These are phyloP conservation scores for Westerdykella aurantiaca DNA, from an alignment of 2,329 filamentous ascomycete species.

Conservation along the genomic window DNA sequence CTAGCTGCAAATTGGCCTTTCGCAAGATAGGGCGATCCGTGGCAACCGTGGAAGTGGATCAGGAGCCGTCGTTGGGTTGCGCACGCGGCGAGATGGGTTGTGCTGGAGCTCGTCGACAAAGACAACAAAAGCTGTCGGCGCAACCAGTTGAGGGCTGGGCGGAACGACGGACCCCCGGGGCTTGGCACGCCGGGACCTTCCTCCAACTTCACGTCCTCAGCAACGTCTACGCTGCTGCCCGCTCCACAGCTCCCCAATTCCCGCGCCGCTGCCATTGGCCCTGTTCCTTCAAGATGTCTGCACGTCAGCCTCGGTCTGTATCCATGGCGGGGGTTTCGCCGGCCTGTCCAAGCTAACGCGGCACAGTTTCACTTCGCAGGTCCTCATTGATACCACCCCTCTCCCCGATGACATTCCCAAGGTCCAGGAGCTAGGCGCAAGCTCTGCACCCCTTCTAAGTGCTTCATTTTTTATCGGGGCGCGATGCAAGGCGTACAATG, in stretches of 20 bases:
- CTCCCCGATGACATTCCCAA: constrained; percentile 87
- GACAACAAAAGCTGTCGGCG: not conserved
- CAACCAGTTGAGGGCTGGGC: not conserved
- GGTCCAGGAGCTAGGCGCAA: constrained; percentile 88
- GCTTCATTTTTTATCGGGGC: constrained; percentile 96
- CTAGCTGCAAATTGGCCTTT: too few relatives aligned
- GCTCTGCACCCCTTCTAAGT: constrained; percentile 84
- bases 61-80: too few relatives aligned
- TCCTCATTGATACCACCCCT: constrained; percentile 92
- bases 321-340: constrained; percentile 5
- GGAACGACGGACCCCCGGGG: not conserved
- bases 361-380: constrained; percentile 83
- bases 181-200: constrained; percentile 7
- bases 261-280: constrained; percentile 35
- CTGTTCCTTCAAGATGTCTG: constrained; percentile 50
- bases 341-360: constrained; percentile 16
- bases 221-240: not conserved
- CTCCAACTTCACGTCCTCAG: constrained; percentile 16
- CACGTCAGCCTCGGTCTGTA: constrained; percentile 54
- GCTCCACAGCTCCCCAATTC: constrained; percentile 7
- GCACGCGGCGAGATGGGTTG: not conserved
- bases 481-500: constrained; percentile 90
- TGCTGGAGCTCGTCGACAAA: not conserved
- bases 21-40: too few relatives aligned
- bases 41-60: too few relatives aligned